phyloP scores from a whole-genome alignment of 108 stramenopile species.

The Stephanodiscus minutulus region DNA sequence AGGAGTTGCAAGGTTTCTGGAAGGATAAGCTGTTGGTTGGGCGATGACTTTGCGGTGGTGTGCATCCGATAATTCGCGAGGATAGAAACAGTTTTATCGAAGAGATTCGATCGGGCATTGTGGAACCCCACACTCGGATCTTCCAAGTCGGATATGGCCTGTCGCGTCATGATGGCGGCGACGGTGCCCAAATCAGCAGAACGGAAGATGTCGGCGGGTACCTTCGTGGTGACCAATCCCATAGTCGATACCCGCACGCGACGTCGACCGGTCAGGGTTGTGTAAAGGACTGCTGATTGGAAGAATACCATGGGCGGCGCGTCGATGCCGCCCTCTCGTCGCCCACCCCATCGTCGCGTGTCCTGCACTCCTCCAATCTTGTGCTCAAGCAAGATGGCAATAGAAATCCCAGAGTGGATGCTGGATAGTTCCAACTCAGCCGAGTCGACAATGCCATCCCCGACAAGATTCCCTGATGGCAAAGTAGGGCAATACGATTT shows the following conservation, averaged over 20 bases:
- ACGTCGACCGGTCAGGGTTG: constrained; percentile 67
- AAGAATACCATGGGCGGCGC: constrained; percentile 56
- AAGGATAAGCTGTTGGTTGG: constrained; percentile 82
- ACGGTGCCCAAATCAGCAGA: constrained; percentile 66
- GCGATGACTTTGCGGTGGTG: constrained; percentile 60
- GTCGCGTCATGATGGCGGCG: constrained; percentile 55
- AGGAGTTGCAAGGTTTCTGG: constrained; percentile 88
- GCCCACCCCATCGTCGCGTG: constrained; percentile 28
- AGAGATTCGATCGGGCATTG: constrained; percentile 52
- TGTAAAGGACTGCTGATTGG: constrained; percentile 82
- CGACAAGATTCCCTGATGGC: constrained; percentile 30
- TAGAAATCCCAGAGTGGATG: constrained; percentile 65
- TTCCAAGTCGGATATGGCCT: constrained; percentile 46
- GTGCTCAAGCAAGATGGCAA: constrained; percentile 75
- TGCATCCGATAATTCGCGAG: constrained; percentile 76
- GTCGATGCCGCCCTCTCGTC: constrained; percentile 25
- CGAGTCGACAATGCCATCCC: constrained; percentile 46
- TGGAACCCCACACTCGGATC: constrained; percentile 36
- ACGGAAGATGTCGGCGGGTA: constrained; percentile 54
- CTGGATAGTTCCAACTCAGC: constrained; percentile 70
- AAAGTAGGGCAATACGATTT: constrained; percentile 48
- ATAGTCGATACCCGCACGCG: constrained; percentile 84
- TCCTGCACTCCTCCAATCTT: constrained; percentile 66
- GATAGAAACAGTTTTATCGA: constrained; percentile 58
- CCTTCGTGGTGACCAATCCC: constrained; percentile 55